phyloP scores from a whole-genome alignment of 2,329 filamentous ascomycete species.

The Leptoxyphium fumago region DNA sequence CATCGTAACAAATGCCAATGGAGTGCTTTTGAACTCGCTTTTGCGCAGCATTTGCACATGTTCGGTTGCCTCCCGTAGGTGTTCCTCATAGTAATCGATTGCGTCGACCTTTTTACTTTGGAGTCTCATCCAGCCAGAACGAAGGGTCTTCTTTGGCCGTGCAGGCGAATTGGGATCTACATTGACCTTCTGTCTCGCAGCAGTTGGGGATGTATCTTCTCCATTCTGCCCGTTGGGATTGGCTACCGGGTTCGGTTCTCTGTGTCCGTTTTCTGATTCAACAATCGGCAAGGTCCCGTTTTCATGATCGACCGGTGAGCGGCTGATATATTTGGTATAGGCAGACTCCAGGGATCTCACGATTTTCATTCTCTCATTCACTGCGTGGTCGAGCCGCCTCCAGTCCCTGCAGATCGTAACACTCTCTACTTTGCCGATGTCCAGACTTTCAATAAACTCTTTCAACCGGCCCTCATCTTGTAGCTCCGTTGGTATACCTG shows the following conservation, averaged over 20 bases:
- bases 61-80: slow-evolving; percentile 63
- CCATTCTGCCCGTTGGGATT: slow-evolving; percentile 12
- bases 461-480: slow-evolving; percentile 73
- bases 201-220: slow-evolving; percentile 16
- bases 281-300: slow-evolving; percentile 35
- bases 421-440: slow-evolving; percentile 78
- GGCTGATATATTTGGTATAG: slow-evolving; percentile 64
- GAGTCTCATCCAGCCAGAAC: slow-evolving; percentile 63
- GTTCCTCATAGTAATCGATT: slow-evolving; percentile 87
- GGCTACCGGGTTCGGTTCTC: slow-evolving; percentile 17
- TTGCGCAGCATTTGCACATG: slow-evolving; percentile 55
- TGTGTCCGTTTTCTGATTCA: slow-evolving; percentile 23
- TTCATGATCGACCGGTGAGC: slow-evolving; percentile 34
- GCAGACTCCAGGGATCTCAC: slow-evolving; percentile 66
- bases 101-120: slow-evolving; percentile 66
- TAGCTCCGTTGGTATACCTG: slow-evolving; percentile 68
- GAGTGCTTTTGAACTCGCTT: slow-evolving; percentile 61
- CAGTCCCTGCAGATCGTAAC: slow-evolving; percentile 80
- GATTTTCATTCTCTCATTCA: slow-evolving; percentile 49
- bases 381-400: slow-evolving; percentile 61
- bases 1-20: slow-evolving; percentile 93
- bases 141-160: slow-evolving; percentile 56
- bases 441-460: slow-evolving; percentile 69
- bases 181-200: slow-evolving; percentile 17
- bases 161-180: slow-evolving; percentile 30